Evolutionary conservation across 1,284 basidiomycete genomes (phyloP), one percentile per base, ranked within the genome.

Genomic region (Exobasidium cylindrosporum): DNA sequence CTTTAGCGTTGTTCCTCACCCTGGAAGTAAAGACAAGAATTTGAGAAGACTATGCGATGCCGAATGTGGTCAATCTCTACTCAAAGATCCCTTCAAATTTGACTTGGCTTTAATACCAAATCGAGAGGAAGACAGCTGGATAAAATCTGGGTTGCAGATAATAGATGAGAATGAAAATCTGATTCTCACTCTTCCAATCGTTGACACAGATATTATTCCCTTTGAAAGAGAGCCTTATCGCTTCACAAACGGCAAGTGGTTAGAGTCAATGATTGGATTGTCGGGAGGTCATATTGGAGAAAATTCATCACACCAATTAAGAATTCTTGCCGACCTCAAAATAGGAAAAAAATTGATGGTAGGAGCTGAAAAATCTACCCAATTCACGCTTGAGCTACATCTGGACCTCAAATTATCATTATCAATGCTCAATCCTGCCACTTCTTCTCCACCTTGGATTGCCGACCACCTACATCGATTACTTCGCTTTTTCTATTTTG

Each of bases 221-320:
- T 1, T 44, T 30, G 26, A 43, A 6, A 6, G 26, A 4, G 57
- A 54, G 6, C 50, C 43, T 11, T 28, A 64, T 23, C 63, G 53
- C n/a, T 60, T 60, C 47, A 67, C 65, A 29, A 71, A 71, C 21
- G 60, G 56, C 7, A 26, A 46, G 1, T 71, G 69, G 69, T 56
- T 71, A 5, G 47, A 50, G 26, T 50, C 47, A 7, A 6, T 50
- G 47, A 14, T 13, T 23, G 5, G 17, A 13, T 24, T 50, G 17
- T 50, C 21, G 13, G 47, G 47, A 13, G 47, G 47, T 24, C 13
- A 24, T 4, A 24, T 50, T 4, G 35, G 35, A 40, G 17, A 7
- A 17, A 50, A 50, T 24, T 2, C n/a, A 28, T 13, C 21, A 7
- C 26, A 24, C 47, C 10, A 10, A 7, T 40, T 40, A 17, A 17